phyloP scores from a whole-genome alignment of 139 green algal genomes.

The Chlorella ohadii region DNA sequence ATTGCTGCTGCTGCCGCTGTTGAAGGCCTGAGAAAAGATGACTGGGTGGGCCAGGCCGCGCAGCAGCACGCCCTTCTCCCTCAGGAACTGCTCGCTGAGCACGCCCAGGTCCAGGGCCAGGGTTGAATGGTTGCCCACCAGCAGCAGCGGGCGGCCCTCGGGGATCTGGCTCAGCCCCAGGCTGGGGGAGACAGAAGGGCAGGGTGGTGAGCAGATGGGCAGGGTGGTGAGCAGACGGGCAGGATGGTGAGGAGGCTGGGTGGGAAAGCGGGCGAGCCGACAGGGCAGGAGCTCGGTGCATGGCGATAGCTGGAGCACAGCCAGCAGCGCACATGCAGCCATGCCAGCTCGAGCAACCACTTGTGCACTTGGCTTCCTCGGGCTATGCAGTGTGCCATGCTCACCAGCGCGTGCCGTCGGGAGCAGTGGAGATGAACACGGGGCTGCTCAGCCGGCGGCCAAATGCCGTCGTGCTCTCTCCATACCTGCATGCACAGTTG shows the following conservation, averaged over 20 bases:
- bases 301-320: too few relatives aligned
- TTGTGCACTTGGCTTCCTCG: too few relatives aligned
- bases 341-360: too few relatives aligned
- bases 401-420: constrained; percentile 53
- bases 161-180: constrained; percentile 59
- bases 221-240: not conserved
- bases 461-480: constrained; percentile 33
- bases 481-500: constrained; percentile 35
- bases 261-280: too few relatives aligned
- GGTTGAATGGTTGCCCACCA: constrained; percentile 97
- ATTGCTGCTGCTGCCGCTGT: not conserved
- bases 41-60: constrained; percentile 87
- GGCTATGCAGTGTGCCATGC: too few relatives aligned
- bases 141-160: constrained; percentile 71
- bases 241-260: too few relatives aligned
- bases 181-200: not conserved
- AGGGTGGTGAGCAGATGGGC: not conserved
- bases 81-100: constrained; percentile 79
- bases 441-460: constrained; percentile 70
- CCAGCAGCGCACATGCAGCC: too few relatives aligned
- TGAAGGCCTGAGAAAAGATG: constrained; percentile 37
- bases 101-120: constrained; percentile 83
- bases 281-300: too few relatives aligned
- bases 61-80: constrained; percentile 69
- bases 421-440: constrained; percentile 82